Conservation (phyloP, 164 flowering plant species). For the Akebia trifoliata region DNA sequence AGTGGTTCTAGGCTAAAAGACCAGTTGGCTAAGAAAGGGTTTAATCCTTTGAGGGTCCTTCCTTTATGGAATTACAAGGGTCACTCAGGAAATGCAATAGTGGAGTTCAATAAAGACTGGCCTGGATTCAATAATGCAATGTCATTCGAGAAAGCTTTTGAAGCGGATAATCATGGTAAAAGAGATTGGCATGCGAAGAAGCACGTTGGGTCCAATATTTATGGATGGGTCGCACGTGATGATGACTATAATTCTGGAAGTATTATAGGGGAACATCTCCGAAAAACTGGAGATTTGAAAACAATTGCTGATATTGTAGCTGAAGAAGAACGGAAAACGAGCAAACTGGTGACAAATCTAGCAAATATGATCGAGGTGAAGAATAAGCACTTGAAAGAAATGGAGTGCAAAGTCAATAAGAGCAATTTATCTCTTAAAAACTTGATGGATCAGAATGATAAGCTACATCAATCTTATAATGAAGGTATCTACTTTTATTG, state of each 20-base stretch:
- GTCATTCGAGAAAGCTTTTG: conserved; percentile 70
- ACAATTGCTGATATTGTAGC: conserved; percentile 58
- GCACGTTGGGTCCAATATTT: conserved; percentile 36
- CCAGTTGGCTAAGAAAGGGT: conserved; percentile 49
- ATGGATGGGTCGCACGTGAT: conserved; percentile 93
- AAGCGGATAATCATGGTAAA: conserved; percentile 68
- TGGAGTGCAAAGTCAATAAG: conserved; percentile 43
- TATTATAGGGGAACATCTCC: conserved; percentile 62
- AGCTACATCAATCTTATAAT: conserved; percentile 52
- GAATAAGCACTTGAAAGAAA: conserved; percentile 47
- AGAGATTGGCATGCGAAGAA: conserved; percentile 48
- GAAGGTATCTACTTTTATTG: conserved; percentile 40
- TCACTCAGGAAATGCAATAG: conserved; percentile 67
- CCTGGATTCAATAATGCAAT: conserved; percentile 70
- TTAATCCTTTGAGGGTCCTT: conserved; percentile 60
- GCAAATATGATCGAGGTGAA: conserved; percentile 63
- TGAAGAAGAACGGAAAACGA: conserved; percentile 69
- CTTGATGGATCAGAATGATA: conserved; percentile 55
- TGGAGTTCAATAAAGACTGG: conserved; percentile 75
- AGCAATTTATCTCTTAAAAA: conserved; percentile 31
- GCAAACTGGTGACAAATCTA: conserved; percentile 55
- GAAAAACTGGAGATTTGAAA: conserved; percentile 65
- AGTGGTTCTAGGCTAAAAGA: conserved; percentile 78
- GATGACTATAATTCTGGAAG: conserved; percentile 51
- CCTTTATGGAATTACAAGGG: conserved; percentile 74